Percentiles rank a stretch among this genome's conserved stretches.
These are phyloP conservation scores for Carex cristatella DNA, from an alignment of 176 grass and related monocot genomes.

Conservation along the genomic window DNA sequence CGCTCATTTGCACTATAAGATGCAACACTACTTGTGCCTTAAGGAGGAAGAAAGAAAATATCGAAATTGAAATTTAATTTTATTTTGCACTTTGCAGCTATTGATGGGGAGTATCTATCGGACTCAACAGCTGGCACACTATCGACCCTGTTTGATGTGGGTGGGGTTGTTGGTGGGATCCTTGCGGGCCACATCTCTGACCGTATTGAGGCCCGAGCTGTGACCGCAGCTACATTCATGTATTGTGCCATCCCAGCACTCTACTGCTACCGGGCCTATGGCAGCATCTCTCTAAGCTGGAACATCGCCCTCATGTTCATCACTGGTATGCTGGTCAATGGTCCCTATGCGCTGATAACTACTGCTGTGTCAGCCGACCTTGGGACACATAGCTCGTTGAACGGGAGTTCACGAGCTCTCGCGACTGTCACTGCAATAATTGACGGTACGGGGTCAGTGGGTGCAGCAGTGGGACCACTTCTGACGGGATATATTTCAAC, in stretches of 20 bases:
- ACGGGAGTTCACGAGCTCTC: slow-evolving; percentile 64
- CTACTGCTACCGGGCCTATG: slow-evolving; percentile 69
- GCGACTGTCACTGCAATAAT: slow-evolving; percentile 91
- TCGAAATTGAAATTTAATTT: not conserved
- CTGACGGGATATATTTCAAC: slow-evolving; percentile 77
- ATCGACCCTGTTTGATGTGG: slow-evolving; percentile 76
- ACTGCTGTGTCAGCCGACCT: slow-evolving; percentile 77
- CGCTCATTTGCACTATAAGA: not conserved
- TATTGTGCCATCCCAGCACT: slow-evolving; percentile 72
- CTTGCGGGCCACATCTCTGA: slow-evolving; percentile 86
- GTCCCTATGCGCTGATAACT: slow-evolving; percentile 73
- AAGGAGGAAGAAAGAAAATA: too few species aligned
- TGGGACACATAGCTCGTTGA: slow-evolving; percentile 74
- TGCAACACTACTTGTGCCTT: not conserved
- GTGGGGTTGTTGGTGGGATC: slow-evolving; percentile 63
- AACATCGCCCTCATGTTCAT: slow-evolving; percentile 57
- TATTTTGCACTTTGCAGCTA: slow-evolving; percentile 36
- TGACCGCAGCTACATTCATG: slow-evolving; percentile 72
- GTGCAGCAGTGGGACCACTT: slow-evolving; percentile 66
- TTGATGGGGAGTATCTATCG: slow-evolving; percentile 57
- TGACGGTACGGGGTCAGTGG: slow-evolving; percentile 69
- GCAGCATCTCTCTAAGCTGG: slow-evolving; percentile 49
- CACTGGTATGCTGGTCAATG: slow-evolving; percentile 66
- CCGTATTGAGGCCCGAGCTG: slow-evolving; percentile 49
- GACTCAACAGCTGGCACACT: slow-evolving; percentile 38